Evolutionary conservation across 129 eudicot genomes (phyloP), one percentile per base, ranked within the genome.

Genomic region (Heracleum sosnowskyi): DNA sequence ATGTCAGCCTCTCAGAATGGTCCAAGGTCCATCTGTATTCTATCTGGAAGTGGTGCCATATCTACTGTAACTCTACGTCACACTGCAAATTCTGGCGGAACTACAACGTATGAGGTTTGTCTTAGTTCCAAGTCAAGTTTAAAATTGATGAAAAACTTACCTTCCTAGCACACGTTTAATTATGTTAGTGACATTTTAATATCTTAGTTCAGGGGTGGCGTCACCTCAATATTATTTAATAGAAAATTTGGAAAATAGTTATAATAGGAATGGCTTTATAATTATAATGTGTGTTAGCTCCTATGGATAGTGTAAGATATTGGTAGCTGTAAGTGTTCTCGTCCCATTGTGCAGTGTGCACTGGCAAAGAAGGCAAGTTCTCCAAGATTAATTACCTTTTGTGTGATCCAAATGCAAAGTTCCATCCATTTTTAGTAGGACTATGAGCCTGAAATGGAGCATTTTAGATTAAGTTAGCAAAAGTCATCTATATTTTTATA

Each of bases 101-200:
- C 97, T 47, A 96, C 92, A 68, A 92, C 96, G 35, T 92, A 92
- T 74, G 97, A 92, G 97, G 97, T 92, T 78, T 75, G 85, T 84
- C 37, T 60, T 60, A n/a, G 15, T 60, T 60, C 33, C 34, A 60
- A 60, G 33, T 60, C 16, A n/a, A 60, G 68, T 60, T n/a, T n/a
- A 60, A 16, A n/a, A 60, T 10, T n/a, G 31, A n/a, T 60, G 68
- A 26, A 60, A 24, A n/a, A 9, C 16, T 60, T n/a, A n/a, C 28
- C 68, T 60, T 26, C 6, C 68, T 60, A n/a, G 68, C 68, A 7
- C 31, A 57, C 10, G 10, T 11, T 7, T 55, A 6, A 7, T 55
- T 6, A 55, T 13, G 64, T 53, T 55, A 7, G 64, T 3, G 2
- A n/a, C 31, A 2, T 3, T 60, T 8, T 22, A 60, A 8, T 26